Base-by-base conservation (phyloP, 805 yeast species). In the Teunomyces lycoperdinae region DNA sequence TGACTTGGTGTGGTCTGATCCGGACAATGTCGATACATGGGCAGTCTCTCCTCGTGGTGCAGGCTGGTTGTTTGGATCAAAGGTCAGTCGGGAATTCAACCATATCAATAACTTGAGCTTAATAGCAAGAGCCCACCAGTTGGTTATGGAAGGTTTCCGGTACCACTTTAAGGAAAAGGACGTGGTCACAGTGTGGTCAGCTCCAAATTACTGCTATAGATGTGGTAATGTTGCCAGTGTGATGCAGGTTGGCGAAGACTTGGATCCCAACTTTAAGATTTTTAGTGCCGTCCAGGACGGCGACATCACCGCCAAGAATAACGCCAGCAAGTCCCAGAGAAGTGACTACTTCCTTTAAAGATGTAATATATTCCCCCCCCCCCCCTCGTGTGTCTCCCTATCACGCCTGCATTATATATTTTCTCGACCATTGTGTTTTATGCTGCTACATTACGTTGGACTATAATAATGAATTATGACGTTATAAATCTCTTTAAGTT, bases 171-270 rank as follows among this genome's bases (percentile, higher is more conserved):
- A 90, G 52, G 97, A 92, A 56, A 89, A 90, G 60, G 96, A 89
- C 62, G 97, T 92, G 45, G 99, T 92, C 32, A 92, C 99, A 0
- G 98, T 92, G 32, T 92, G 98, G 98, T 83, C 91, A 9, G 97
- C 97, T 13, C 98, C 98, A 41, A 91, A 91, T 67, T 91, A 91
- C 71, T 91, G 98, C 72, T 92, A 92, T 69, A 78, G 98, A 61
- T 92, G 98, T 73, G 99, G 99, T 50, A 92, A 92, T 63, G 98
- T 92, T 44, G 99, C 99, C 28, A 87, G 96, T 76, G 97, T 92
- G 13, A 92, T 92, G 99, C 89, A 90, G 66, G 87, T 94, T 46
- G 96, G 85, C 58, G 96, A 89, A 54, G 84, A 84, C 56, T 73
- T 87, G 58, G 86, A 83, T 54, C 97, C 97, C 9, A 85, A 87